A percentile compares a stretch with the other conserved stretches of the same genome.
Conservation (phyloP, 2,329 filamentous ascomycete species). For the Hymenoscyphus infarciens region DNA sequence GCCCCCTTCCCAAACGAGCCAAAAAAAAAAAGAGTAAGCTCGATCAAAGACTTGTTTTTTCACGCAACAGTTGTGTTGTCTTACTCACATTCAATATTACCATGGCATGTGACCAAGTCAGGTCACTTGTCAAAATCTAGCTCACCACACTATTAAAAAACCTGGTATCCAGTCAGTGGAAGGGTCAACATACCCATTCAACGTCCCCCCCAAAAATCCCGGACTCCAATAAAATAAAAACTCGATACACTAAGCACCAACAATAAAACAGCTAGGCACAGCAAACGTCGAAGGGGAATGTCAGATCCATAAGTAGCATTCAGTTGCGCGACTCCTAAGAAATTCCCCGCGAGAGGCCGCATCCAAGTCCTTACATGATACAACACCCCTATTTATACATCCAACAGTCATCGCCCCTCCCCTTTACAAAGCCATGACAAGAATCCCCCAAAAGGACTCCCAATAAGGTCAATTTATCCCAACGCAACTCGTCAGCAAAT, state of each 20-base stretch:
- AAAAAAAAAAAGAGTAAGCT: too few species aligned
- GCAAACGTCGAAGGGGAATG: background rate
- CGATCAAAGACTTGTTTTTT: too few species aligned
- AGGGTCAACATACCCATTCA: background rate
- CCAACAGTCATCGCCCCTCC: background rate
- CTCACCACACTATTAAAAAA: background rate
- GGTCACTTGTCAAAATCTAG: background rate
- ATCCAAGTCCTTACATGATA: background rate
- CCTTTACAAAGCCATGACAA: background rate
- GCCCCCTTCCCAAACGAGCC: too few species aligned
- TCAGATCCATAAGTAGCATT: conserved; percentile 2
- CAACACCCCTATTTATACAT: background rate
- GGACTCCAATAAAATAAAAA: background rate
- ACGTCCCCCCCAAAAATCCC: background rate
- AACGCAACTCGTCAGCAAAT: background rate
- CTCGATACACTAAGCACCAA: background rate
- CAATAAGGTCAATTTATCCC: background rate
- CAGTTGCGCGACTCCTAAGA: background rate
- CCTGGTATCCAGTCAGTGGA: background rate
- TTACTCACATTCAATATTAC: too few species aligned
- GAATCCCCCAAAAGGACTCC: background rate
- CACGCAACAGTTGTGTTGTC: too few species aligned
- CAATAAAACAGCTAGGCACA: background rate
- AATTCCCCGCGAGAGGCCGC: background rate
- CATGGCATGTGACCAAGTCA: background rate